These are phyloP conservation scores for Cystofilobasidium macerans DNA, from an alignment of 768 basidiomycete species.

Conservation along the genomic window DNA sequence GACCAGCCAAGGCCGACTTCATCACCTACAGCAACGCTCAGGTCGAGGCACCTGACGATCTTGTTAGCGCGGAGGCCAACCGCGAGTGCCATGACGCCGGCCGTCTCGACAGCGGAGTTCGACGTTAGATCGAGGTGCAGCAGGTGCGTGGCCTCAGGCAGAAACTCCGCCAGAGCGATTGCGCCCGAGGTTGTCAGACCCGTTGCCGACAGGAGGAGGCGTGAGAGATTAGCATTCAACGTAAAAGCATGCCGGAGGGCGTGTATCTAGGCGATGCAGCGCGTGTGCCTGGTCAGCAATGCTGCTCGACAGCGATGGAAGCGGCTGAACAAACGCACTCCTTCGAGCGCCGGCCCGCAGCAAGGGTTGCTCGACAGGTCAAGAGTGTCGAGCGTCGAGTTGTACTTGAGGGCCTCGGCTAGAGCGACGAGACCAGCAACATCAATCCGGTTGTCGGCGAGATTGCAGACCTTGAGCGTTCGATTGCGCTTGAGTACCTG, in stretches of 20 bases:
- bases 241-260: conserved; percentile 87
- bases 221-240: conserved; percentile 77
- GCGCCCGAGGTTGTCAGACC: conserved; percentile 69
- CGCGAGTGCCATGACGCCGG: conserved; percentile 84
- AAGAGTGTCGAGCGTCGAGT: conserved; percentile 80
- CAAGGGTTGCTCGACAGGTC: conserved; percentile 91
- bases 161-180: conserved; percentile 89
- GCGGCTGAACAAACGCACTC: conserved; percentile 48
- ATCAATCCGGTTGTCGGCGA: conserved; percentile 90
- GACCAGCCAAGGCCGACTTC: conserved; percentile 51
- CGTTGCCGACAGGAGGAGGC: conserved; percentile 81
- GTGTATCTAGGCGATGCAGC: too few relatives aligned
- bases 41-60: conserved; percentile 79
- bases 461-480: conserved; percentile 83
- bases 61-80: conserved; percentile 70
- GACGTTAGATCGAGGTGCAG: conserved; percentile 82
- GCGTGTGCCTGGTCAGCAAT: too few relatives aligned
- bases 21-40: conserved; percentile 71
- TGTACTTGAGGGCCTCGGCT: conserved; percentile 93
- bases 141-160: conserved; percentile 75
- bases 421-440: conserved; percentile 63
- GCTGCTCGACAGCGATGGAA: conserved; percentile 44
- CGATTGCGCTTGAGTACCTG: conserved; percentile 94
- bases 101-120: conserved; percentile 64
- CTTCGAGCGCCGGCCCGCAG: conserved; percentile 75